Evolutionary conservation across 2,329 filamentous ascomycete species (phyloP), one percentile per base, ranked within the genome.

Genomic region (Xylariaceae sp.): DNA sequence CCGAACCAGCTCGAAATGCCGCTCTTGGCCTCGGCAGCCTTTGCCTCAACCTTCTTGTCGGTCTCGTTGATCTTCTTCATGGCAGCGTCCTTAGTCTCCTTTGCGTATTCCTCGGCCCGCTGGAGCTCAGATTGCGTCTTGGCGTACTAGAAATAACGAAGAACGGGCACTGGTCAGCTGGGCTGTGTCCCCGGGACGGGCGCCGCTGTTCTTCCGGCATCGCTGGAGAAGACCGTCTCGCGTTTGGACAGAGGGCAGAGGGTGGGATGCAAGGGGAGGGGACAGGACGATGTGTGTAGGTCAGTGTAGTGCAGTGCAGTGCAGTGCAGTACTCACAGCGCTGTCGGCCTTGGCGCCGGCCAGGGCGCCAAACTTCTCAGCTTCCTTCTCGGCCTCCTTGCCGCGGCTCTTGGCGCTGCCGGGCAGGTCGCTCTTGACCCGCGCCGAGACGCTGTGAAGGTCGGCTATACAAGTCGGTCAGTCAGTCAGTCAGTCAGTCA

Each of bases 1-100:
- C 87, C 81, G 53, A 95, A 94, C 89, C 88, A 95, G 57, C 83
- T 75, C 26, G 82, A 84, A 50, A 94, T 61, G 44, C 83, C 82
- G 51, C 78, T 76, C 77, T 94, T 94, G 28, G 87, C 83, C 68
- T 94, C 83, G 32, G 78, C 63, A 4, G 87, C 77, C 45, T 79
- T 78, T 45, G 84, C 68, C 67, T 89, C 83, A 33, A 94, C 81
- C 46, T 78, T 88, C 51, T 77, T 75, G 64, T 94, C 89, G 51
- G 89, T 80, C 58, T 82, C 76, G 61, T 95, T 82, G 32, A 92
- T 77, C 52, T 87, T 83, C 56, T 80, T 76, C 50, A 81, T 60
- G 19, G 79, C 64, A 40, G 80, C 70, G 25, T 77, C 72, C 46
- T 81, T 72, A 38, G 74, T 65, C 14, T 81, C 74, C 54, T 80